Evolutionary conservation across 2,329 filamentous ascomycete species (phyloP).

Genomic region (Penicillium sp.): DNA sequence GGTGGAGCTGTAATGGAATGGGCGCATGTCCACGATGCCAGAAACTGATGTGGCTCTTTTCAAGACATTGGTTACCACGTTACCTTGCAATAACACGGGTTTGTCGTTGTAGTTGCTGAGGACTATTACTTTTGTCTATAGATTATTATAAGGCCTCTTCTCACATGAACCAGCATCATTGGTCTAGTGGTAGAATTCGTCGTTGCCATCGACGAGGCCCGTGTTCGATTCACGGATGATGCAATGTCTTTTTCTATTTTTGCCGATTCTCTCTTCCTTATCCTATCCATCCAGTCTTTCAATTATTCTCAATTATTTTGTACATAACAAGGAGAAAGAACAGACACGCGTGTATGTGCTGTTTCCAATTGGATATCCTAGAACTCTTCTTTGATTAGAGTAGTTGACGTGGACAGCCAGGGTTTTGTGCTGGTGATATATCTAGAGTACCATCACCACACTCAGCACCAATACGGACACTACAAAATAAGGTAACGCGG

Average conservation of each 20-base stretch:
- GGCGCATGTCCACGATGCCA: not conserved
- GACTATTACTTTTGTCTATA: not conserved
- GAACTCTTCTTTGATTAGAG: not conserved
- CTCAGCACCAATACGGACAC: not conserved
- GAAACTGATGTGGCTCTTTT: not conserved
- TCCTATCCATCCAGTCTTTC: too few species aligned
- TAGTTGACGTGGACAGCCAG: not conserved
- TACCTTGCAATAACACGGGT: not conserved
- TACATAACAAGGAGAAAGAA: not conserved
- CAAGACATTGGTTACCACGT: not conserved
- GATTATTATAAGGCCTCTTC: accelerated
- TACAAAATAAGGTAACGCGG: not conserved
- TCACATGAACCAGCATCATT: conserved; percentile 34
- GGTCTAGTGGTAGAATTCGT: conserved; percentile 46
- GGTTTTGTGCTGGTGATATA: not conserved
- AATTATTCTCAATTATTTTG: too few species aligned
- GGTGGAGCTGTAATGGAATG: not conserved
- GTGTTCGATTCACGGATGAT: conserved; percentile 48
- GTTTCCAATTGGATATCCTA: too few species aligned
- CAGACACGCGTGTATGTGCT: not conserved
- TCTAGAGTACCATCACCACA: not conserved
- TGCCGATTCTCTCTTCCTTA: not conserved
- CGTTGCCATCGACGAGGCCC: conserved; percentile 46
- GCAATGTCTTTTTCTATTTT: conserved; percentile 19
- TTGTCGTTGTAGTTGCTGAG: too few species aligned